Percentiles rank a stretch among this genome's conserved stretches.
Conservation (phyloP, 2,329 filamentous ascomycete species). For the Keithomyces neogunnii region DNA sequence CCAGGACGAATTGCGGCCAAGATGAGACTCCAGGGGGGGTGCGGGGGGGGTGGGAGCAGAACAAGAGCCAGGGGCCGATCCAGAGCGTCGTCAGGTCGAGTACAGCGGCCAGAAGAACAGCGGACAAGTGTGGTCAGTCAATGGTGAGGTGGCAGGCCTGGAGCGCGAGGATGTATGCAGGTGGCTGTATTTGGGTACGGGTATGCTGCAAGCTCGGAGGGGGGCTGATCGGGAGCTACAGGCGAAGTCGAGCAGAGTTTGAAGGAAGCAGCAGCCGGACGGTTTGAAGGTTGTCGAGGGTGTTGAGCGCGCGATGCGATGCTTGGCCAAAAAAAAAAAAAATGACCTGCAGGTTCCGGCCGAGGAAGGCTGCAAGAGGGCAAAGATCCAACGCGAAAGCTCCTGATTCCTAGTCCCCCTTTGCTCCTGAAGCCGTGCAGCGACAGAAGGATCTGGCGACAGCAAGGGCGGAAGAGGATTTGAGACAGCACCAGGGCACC, state of each 20-base stretch:
- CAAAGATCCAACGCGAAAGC: not conserved
- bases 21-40: not conserved
- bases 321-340: not conserved
- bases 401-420: not conserved
- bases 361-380: not conserved
- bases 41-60: constrained; percentile 2
- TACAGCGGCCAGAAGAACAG: constrained; percentile 1
- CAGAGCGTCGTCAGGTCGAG: constrained; percentile 8
- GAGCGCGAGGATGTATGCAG: constrained; percentile 6
- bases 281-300: too few species aligned
- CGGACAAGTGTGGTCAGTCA: constrained; percentile 2
- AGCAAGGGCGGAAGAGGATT: not conserved
- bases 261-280: too few species aligned
- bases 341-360: not conserved
- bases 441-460: not conserved
- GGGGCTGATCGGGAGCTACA: constrained; percentile 7
- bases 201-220: constrained; percentile 1
- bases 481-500: constrained; percentile 2
- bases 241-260: constrained; percentile 5
- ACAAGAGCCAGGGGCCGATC: constrained; percentile 6
- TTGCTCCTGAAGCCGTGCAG: not conserved
- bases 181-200: constrained; percentile 7
- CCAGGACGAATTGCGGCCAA: constrained; percentile 2
- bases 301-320: not conserved
- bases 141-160: constrained; percentile 9